Evolutionary conservation across 1,284 basidiomycete species (phyloP).

Genomic region (Chondrostereum purpureum): DNA sequence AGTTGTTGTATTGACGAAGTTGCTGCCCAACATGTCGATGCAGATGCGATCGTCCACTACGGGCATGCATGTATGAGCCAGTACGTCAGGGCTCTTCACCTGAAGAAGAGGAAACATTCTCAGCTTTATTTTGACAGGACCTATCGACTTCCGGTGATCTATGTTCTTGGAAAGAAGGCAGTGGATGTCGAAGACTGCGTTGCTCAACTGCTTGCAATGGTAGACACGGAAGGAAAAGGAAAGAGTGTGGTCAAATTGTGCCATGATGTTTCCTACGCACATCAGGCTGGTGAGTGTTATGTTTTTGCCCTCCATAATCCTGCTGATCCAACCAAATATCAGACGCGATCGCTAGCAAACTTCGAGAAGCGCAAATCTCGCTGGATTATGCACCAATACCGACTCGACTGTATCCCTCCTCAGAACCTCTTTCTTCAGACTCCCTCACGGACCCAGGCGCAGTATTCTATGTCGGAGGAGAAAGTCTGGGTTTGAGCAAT

Average conservation of each 20-base stretch:
- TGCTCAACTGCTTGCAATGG: constrained; percentile 31
- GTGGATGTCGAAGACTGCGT: constrained; percentile 50
- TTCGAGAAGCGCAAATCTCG: constrained; percentile 19
- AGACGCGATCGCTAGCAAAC: constrained; percentile 29
- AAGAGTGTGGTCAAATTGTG: constrained; percentile 27
- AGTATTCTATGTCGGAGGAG: constrained; percentile 81
- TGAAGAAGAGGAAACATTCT: too few relatives aligned
- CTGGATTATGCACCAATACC: constrained; percentile 18
- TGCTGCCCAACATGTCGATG: constrained; percentile 89
- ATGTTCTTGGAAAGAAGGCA: constrained; percentile 70
- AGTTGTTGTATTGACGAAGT: constrained; percentile 98
- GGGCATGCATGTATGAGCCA: constrained; percentile 94
- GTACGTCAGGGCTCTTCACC: constrained; percentile 43
- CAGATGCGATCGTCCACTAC: constrained; percentile 91
- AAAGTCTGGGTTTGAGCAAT: constrained; percentile 81
- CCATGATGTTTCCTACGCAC: constrained; percentile 81
- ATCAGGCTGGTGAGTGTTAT: constrained; percentile 47
- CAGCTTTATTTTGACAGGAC: constrained; percentile 58
- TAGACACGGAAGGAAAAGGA: constrained; percentile 16
- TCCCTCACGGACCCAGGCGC: constrained; percentile 16
- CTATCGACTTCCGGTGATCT: constrained; percentile 78
- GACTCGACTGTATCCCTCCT: background rate
- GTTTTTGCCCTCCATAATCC: background rate
- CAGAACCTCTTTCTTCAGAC: background rate
- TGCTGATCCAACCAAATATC: constrained; percentile 17